Percentiles rank a stretch among this genome's conserved stretches.
Evolutionary conservation across 805 yeast species (phyloP).

Genomic region (Candida koratica): DNA sequence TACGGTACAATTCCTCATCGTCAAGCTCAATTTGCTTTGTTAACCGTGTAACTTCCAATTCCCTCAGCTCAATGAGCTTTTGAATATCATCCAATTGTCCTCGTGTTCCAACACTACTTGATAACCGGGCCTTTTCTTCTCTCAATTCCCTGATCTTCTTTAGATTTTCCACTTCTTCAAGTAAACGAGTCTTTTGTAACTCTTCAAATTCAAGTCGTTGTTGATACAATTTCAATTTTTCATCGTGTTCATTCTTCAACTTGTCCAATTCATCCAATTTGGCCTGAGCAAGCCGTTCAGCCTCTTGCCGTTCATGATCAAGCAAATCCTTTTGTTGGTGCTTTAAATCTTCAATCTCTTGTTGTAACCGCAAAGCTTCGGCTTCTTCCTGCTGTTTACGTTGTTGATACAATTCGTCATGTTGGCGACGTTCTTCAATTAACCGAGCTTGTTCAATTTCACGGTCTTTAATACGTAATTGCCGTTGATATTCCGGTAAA

Average conservation of each 20-base stretch:
- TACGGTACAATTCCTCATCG: slow-evolving; percentile 22
- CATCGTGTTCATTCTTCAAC: slow-evolving; percentile 33
- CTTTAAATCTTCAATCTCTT: slow-evolving; percentile 31
- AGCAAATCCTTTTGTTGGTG: slow-evolving; percentile 19
- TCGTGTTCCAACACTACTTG: slow-evolving; percentile 20
- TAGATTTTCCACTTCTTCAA: slow-evolving; percentile 38
- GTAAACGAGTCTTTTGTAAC: slow-evolving; percentile 33
- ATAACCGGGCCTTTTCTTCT: slow-evolving; percentile 33
- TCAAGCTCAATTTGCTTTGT: slow-evolving; percentile 31
- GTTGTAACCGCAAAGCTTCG: slow-evolving; percentile 27
- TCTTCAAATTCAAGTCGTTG: slow-evolving; percentile 34
- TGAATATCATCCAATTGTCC: slow-evolving; percentile 24
- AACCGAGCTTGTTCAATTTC: slow-evolving; percentile 26
- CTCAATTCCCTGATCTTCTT: slow-evolving; percentile 37
- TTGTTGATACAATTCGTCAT: slow-evolving; percentile 23
- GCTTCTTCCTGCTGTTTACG: slow-evolving; percentile 23
- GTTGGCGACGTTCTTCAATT: slow-evolving; percentile 23
- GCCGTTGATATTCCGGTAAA: slow-evolving; percentile 26
- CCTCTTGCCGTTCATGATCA: slow-evolving; percentile 25
- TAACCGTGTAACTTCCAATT: slow-evolving; percentile 29
- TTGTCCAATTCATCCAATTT: slow-evolving; percentile 32
- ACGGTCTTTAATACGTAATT: slow-evolving; percentile 23
- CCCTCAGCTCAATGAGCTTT: slow-evolving; percentile 30
- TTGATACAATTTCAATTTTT: slow-evolving; percentile 26
- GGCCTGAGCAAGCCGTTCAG: slow-evolving; percentile 25